Conservation (phyloP, 2,329 filamentous ascomycete species). For the Pestalotiopsis sp. region DNA sequence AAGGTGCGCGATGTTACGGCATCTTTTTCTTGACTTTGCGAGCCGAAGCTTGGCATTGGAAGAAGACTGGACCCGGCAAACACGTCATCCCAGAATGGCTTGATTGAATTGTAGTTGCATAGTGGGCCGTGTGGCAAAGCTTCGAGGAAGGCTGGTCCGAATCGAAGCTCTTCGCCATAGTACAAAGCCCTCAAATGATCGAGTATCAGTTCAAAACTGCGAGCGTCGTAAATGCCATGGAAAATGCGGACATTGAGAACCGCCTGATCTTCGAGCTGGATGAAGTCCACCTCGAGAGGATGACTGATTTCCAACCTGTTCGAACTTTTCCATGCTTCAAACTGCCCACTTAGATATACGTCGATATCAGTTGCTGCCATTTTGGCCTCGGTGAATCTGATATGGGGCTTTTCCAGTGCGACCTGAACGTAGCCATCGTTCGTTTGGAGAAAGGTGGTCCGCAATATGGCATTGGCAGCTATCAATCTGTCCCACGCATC, state of each 20-base stretch:
- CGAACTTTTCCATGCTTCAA: constrained; percentile 53
- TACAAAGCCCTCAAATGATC: constrained; percentile 59
- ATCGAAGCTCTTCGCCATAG: constrained; percentile 24
- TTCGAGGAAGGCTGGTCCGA: constrained; percentile 64
- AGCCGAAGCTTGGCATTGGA: constrained; percentile 21
- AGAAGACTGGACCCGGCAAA: constrained; percentile 41
- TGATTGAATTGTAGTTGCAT: constrained; percentile 40
- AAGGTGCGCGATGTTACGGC: constrained; percentile 33
- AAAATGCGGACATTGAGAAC: constrained; percentile 72
- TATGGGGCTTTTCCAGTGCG: constrained; percentile 48
- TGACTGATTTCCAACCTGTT: constrained; percentile 52
- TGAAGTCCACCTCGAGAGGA: constrained; percentile 55
- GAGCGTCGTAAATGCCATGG: constrained; percentile 86
- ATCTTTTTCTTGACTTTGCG: constrained; percentile 17
- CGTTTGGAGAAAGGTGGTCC: constrained; percentile 74
- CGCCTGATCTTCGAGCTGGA: constrained; percentile 30
- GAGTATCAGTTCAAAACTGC: constrained; percentile 72
- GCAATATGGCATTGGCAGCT: constrained; percentile 62
- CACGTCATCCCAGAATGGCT: constrained; percentile 69
- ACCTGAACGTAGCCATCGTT: constrained; percentile 78
- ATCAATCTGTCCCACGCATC: constrained; percentile 61
- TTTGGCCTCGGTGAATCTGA: constrained; percentile 47
- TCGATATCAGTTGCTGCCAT: constrained; percentile 34
- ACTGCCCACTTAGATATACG: constrained; percentile 35
- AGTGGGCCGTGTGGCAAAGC: constrained; percentile 73